Base-by-base conservation (phyloP, 2,329 filamentous ascomycete genomes). In the Blastomyces emzantsi region DNA sequence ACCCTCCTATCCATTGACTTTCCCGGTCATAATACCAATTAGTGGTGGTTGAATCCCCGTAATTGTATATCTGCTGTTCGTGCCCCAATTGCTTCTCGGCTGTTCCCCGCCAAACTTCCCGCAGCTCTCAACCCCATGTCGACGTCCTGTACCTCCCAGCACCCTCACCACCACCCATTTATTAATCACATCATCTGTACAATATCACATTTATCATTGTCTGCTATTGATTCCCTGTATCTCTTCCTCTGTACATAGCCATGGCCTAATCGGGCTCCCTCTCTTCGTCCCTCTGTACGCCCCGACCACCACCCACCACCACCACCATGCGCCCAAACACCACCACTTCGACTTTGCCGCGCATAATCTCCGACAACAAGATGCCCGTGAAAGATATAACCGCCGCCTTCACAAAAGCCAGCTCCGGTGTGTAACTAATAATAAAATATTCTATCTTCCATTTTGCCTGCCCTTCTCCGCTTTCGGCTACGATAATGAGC, bases 321-420 rank as follows among this genome's bases (percentile, higher is more conserved):
- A 36, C 56, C n/a, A 45, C 39, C 56, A 58, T 58, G 56, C 39
- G 17, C 30, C 56, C 28, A 28, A 58, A 39, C 39, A 33, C 41
- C 33, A 51, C 28, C 43, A 33, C 51, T 39, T 33, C 33, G 17
- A n/a, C n/a, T 57, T 22, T 60, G 47, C 63, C 45, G 22, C 60
- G 60, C 49, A 55, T 58, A 41, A 65, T 70, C 64, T 71, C 74
- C 66, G 74, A 77, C 59, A 74, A 74, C 60, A 74, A 78, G 65
- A 70, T 51, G 47, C 4, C 69, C 55, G 74, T 74, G 64, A 75
- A 77, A 69, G 81, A 86, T 71, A 82, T 85, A 67, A 85, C 83
- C n/a, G 76, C 77, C 49, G 78, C 80, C 67, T 85, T 85, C 68
- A 80, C 77, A 17, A 71, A 74, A 64, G 82, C 83, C 64, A 80